These are phyloP conservation scores for Ceratocystis alfenasii DNA, from an alignment of 2,329 filamentous ascomycete genomes.

Conservation along the genomic window DNA sequence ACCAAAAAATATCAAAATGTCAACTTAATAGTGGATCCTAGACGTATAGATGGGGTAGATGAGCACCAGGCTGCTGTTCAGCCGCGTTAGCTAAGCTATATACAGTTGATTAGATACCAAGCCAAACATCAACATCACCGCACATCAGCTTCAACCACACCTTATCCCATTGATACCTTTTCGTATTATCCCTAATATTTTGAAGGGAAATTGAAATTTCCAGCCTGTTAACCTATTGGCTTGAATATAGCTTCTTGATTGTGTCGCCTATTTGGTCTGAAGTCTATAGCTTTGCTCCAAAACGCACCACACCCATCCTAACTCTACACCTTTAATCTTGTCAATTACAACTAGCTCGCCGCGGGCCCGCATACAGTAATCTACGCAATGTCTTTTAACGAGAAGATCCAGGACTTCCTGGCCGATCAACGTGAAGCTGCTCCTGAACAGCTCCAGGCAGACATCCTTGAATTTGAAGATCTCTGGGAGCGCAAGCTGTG, in stretches of 20 bases:
- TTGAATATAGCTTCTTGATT: neutral
- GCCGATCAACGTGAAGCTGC: conserved; percentile 78
- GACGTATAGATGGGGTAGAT: neutral
- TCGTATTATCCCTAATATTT: too few species aligned
- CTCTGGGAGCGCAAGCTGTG: conserved; percentile 97
- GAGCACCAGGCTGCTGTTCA: conserved; percentile 32
- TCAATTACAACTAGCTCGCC: neutral
- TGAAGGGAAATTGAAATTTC: neutral
- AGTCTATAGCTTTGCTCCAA: neutral
- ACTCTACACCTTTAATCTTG: neutral
- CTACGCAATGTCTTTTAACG: conserved; percentile 35
- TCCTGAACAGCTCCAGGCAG: conserved; percentile 74
- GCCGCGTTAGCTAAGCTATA: conserved; percentile 28
- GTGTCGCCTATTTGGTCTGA: neutral
- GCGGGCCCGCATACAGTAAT: neutral
- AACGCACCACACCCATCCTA: neutral
- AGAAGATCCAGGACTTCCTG: conserved; percentile 85
- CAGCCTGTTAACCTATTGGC: neutral
- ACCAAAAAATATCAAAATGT: neutral
- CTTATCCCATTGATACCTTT: too few species aligned
- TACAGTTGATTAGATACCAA: conserved; percentile 11
- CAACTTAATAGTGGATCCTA: neutral
- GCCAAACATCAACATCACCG: neutral
- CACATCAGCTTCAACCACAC: too few species aligned
- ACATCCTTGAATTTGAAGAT: conserved; percentile 87